Evolutionary conservation across 306 rosid species (phyloP).

Genomic region (Vachellia pachyceras): DNA sequence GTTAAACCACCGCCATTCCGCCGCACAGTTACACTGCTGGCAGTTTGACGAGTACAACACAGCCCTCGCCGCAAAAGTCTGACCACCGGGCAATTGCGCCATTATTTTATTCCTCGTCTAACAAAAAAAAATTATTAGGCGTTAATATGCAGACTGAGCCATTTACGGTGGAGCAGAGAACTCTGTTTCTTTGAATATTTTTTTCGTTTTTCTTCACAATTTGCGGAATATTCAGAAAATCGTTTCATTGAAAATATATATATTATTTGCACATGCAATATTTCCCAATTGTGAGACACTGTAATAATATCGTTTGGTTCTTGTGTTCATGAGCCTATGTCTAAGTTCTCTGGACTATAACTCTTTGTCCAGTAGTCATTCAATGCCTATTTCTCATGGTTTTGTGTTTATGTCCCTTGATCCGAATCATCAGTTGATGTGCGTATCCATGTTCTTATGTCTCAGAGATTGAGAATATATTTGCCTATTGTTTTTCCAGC

Average conservation of each 20-base stretch:
- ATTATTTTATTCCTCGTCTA: no score
- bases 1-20: no score
- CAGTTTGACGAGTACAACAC: background rate
- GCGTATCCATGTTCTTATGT: background rate
- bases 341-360: constrained; percentile 1
- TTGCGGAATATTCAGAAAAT: background rate
- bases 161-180: constrained; percentile 13
- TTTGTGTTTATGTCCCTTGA: constrained; percentile 21
- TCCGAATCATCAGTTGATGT: constrained; percentile 1
- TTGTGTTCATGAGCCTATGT: background rate
- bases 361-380: constrained; percentile 6
- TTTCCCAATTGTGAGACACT: constrained; percentile 12
- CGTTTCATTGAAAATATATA: background rate
- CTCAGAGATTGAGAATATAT: constrained; percentile 5
- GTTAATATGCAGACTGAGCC: background rate
- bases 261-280: background rate
- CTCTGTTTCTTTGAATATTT: constrained; percentile 13
- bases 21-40: background rate
- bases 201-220: background rate
- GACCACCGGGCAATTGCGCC: no score
- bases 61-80: background rate
- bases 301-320: background rate
- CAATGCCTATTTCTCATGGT: background rate
- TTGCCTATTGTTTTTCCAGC: constrained; percentile 7
- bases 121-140: no score